Base-by-base conservation (phyloP, 306 rosid species). In the Cercis canadensis region DNA sequence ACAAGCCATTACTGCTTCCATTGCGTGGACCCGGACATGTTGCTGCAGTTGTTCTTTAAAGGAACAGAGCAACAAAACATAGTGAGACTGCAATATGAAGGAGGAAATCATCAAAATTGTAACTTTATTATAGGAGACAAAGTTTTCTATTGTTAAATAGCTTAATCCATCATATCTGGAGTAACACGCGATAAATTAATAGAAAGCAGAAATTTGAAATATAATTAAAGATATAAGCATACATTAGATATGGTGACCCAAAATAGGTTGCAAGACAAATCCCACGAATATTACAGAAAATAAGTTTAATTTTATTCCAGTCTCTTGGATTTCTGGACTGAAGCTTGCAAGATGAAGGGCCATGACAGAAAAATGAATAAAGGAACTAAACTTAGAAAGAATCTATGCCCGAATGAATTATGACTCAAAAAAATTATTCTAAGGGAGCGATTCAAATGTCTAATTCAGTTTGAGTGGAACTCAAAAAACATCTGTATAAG, bases 1-100 rank as follows among this genome's bases (percentile, higher is more conserved):
- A 81, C 99, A 94, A 76, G 97, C 99, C 99, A 91, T 94, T 11
- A 94, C 99, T 33, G 99, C 99, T 84, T 94, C 99, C 99, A 94
- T 94, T 16, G 99, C 97, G 80, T 91, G 99, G 52, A 94, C 97
- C 8, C 96, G 90, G 65, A 94, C 99, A 64, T 94, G 99, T 65
- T 91, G 99, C 58, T 94, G 99, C 52, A 94, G 91, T 69, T 94
- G 99, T 56, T 94, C 99, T 87, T 91, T 94, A 80, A 94, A 94
- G 11, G 99, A 94, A 82, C 96, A 94, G 41, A 94, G 96, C 88
- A 91, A 71, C 81, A 94, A 72, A 80, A 94, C 99, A 72, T 94
- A 94, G 83, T 91, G 95, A 17, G 97, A 89, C 99, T 94, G 77
- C 87, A 77, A 17, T 57, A 78, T 19, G 49, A 66, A 74, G 46